Evolutionary conservation across 1,139 yeast genomes (phyloP).

Genomic region (Candida dubliniensis): DNA sequence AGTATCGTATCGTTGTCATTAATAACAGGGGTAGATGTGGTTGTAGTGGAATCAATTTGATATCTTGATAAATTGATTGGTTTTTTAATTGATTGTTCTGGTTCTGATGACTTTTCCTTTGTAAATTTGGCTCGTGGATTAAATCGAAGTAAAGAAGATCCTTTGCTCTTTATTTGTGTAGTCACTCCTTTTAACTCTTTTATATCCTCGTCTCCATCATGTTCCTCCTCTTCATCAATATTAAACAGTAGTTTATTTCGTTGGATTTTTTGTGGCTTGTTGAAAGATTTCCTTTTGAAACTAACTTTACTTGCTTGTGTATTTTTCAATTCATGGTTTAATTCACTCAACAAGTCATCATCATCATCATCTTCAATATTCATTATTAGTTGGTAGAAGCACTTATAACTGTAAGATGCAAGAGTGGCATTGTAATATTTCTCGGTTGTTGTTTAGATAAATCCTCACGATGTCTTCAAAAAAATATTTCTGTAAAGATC

Average conservation of each 20-base stretch:
- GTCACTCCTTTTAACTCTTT: neutral
- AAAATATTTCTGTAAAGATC: neutral
- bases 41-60: neutral
- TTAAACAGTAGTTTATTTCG: constrained; percentile 7
- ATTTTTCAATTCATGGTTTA: constrained; percentile 3
- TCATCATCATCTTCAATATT: neutral
- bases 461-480: too few species aligned
- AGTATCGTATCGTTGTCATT: constrained; percentile 4
- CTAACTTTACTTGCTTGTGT: constrained; percentile 2
- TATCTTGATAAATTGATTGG: constrained; percentile 7
- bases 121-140: neutral
- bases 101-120: neutral
- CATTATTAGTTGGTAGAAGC: neutral
- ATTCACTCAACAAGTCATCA: constrained; percentile 9
- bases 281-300: constrained; percentile 7
- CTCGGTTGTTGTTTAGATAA: too few species aligned
- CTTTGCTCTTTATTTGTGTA: neutral
- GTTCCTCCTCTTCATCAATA: constrained; percentile 4
- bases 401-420: neutral
- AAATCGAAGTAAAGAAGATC: neutral
- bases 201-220: neutral
- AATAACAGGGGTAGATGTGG: neutral
- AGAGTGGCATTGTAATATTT: too few species aligned
- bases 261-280: constrained; percentile 2
- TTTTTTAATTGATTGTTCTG: neutral